Conservation (phyloP, 257 asterid genomes). For the Oldenlandia corymbosa region DNA sequence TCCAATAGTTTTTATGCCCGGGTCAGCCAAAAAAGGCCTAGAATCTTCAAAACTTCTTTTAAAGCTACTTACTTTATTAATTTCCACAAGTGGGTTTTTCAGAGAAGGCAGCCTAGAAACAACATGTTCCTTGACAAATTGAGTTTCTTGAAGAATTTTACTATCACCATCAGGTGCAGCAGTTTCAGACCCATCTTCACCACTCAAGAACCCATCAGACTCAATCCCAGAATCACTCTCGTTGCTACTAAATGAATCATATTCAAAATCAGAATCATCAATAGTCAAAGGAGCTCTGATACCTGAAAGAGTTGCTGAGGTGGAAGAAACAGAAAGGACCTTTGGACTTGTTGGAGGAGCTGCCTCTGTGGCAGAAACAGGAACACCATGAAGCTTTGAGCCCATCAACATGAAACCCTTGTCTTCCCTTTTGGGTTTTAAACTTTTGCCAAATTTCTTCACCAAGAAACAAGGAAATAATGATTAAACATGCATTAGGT, state of each 20-base stretch:
- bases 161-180: constrained; percentile 37
- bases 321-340: constrained; percentile 17
- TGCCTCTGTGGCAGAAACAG: constrained; percentile 45
- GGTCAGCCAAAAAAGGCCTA: constrained; percentile 28
- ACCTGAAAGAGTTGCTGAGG: constrained; percentile 40
- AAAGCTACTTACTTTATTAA: constrained; percentile 23
- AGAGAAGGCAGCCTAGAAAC: constrained; percentile 37
- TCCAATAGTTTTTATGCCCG: constrained; percentile 18
- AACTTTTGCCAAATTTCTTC: background rate
- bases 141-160: constrained; percentile 33
- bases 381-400: constrained; percentile 43
- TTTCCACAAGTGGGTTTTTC: constrained; percentile 25
- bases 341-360: constrained; percentile 38
- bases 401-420: constrained; percentile 38
- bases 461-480: constrained; percentile 9
- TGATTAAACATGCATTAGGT: background rate
- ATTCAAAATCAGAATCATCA: constrained; percentile 73
- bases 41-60: constrained; percentile 15
- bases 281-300: constrained; percentile 86
- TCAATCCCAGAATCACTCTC: constrained; percentile 46
- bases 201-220: constrained; percentile 48
- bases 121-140: constrained; percentile 25
- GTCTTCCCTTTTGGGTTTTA: background rate
- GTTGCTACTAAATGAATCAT: constrained; percentile 35
- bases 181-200: constrained; percentile 45